Evolutionary conservation across 768 basidiomycete genomes (phyloP).

Genomic region (Leucocoprinus sp.): DNA sequence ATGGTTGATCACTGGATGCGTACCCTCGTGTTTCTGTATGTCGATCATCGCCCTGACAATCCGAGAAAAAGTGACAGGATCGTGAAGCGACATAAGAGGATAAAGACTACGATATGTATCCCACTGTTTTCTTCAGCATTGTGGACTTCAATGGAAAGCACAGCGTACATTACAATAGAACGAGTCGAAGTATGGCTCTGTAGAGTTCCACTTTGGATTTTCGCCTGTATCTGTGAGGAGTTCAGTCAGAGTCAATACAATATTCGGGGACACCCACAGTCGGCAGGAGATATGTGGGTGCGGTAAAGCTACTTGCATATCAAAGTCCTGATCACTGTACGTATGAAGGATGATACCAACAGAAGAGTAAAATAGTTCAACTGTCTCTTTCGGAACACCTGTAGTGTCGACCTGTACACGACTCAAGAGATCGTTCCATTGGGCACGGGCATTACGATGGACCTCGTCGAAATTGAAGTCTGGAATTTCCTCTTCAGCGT

Average conservation of each 20-base stretch:
- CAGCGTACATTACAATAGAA: conserved; percentile 57
- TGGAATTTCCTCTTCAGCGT: conserved; percentile 54
- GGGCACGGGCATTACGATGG: conserved; percentile 29
- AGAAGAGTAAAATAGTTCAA: conserved; percentile 53
- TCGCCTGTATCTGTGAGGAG: conserved; percentile 45
- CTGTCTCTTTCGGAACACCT: conserved; percentile 39
- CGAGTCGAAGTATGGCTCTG: conserved; percentile 60
- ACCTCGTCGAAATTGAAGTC: conserved; percentile 47
- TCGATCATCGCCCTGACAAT: conserved; percentile 62
- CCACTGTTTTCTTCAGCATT: conserved; percentile 33
- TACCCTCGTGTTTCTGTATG: conserved; percentile 59
- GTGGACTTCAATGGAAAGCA: neutral
- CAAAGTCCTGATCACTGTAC: no score
- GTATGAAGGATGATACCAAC: conserved; percentile 20
- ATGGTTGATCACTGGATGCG: neutral
- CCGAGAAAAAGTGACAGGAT: conserved; percentile 47
- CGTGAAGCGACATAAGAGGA: conserved; percentile 56
- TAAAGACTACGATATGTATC: conserved; percentile 59
- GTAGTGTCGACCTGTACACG: conserved; percentile 45
- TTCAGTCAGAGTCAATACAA: neutral
- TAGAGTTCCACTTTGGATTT: conserved; percentile 56
- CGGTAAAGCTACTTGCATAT: conserved; percentile 41
- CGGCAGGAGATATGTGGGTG: conserved; percentile 55
- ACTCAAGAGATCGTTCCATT: conserved; percentile 53
- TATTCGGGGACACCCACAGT: conserved; percentile 34